Conservation (phyloP, 768 basidiomycete species). For the Kwoniella heveanensis region DNA sequence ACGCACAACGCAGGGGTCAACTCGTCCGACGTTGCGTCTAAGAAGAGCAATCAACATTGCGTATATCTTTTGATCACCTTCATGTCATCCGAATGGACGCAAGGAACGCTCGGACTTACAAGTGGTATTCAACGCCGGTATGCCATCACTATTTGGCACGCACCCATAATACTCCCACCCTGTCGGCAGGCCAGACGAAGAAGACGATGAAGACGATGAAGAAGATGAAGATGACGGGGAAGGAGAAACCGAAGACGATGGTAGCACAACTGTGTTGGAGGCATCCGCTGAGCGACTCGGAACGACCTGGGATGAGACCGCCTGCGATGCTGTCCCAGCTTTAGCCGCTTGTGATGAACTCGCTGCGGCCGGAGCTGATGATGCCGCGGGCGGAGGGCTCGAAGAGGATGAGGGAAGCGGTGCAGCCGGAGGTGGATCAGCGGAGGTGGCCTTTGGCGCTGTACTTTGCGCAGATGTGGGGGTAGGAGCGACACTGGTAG, state of each 20-base stretch:
- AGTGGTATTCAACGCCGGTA: slow-evolving; percentile 14
- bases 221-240: background rate
- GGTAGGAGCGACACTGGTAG: background rate
- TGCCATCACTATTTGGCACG: slow-evolving; percentile 1
- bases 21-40: slow-evolving; percentile 14
- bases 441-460: background rate
- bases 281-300: background rate
- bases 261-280: background rate
- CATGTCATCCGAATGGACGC: background rate
- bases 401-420: background rate
- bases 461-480: background rate
- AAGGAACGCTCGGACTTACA: slow-evolving; percentile 3
- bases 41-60: background rate
- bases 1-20: slow-evolving; percentile 9
- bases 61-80: background rate
- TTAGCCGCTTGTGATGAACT: background rate
- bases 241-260: background rate
- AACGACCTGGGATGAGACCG: background rate
- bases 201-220: background rate
- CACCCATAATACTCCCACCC: slow-evolving; percentile 10
- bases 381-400: background rate
- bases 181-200: background rate
- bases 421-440: background rate
- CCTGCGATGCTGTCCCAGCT: background rate
- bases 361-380: background rate